phyloP scores from a whole-genome alignment of 805 yeast species.

The Cyberlindnera mycetangii region DNA sequence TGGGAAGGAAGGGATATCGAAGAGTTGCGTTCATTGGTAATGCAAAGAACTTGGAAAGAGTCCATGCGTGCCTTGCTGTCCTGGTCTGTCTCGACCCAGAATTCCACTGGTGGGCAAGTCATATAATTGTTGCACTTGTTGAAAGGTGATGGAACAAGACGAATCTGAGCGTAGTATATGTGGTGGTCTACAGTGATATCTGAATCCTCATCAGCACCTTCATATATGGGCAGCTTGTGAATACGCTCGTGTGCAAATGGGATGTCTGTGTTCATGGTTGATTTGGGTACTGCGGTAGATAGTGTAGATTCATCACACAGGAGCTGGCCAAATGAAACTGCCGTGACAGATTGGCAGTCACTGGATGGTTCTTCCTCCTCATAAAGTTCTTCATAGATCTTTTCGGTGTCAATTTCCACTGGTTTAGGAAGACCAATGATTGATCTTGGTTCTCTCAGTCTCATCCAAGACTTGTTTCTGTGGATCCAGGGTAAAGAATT shows the following conservation, averaged over 20 bases:
- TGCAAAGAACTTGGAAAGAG: slow-evolving; percentile 40
- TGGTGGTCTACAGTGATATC: slow-evolving; percentile 27
- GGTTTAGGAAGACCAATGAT: slow-evolving; percentile 1
- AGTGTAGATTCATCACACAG: slow-evolving; percentile 14
- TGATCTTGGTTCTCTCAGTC: slow-evolving; percentile 22
- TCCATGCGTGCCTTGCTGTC: slow-evolving; percentile 32
- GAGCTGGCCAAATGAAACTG: slow-evolving; percentile 26
- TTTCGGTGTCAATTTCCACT: slow-evolving; percentile 8
- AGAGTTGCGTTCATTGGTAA: slow-evolving; percentile 42
- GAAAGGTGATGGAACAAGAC: slow-evolving; percentile 45
- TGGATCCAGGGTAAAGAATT: slow-evolving; percentile 27
- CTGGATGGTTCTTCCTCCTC: background rate
- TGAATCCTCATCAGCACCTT: slow-evolving; percentile 7
- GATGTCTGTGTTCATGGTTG: slow-evolving; percentile 21
- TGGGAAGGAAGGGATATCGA: slow-evolving; percentile 41
- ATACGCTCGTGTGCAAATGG: slow-evolving; percentile 21
- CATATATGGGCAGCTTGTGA: slow-evolving; percentile 18
- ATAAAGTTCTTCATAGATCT: slow-evolving; percentile 15
- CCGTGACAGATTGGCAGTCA: slow-evolving; percentile 17
- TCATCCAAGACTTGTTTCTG: slow-evolving; percentile 21
- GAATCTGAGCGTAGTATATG: slow-evolving; percentile 40
- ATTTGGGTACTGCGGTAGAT: slow-evolving; percentile 1
- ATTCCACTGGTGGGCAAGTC: slow-evolving; percentile 51
- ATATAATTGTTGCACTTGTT: slow-evolving; percentile 26
- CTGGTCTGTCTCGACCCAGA: slow-evolving; percentile 47